Conservation (phyloP, 805 yeast species). For the Ogataea pini region DNA sequence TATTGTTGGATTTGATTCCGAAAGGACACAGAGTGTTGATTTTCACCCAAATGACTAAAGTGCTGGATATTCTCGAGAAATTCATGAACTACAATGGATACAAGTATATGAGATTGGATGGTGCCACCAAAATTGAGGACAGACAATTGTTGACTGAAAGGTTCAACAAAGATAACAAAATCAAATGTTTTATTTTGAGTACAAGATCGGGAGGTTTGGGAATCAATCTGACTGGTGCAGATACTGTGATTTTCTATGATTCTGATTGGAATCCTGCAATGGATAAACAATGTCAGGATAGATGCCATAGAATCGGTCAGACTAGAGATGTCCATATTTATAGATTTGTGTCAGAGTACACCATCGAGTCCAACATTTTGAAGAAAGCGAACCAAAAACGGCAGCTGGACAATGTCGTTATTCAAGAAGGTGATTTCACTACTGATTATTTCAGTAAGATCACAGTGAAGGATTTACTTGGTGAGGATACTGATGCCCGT, state of each 20-base stretch:
- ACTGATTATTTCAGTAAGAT: slow-evolving; percentile 92
- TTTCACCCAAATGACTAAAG: slow-evolving; percentile 98
- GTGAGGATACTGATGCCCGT: slow-evolving; percentile 48
- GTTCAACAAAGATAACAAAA: slow-evolving; percentile 80
- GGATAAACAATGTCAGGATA: slow-evolving; percentile 99
- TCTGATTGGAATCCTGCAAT: slow-evolving; percentile 99
- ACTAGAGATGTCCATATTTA: slow-evolving; percentile 97
- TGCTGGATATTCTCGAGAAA: slow-evolving; percentile 88
- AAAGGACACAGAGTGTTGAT: slow-evolving; percentile 93
- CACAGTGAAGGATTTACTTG: slow-evolving; percentile 82
- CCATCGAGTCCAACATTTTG: slow-evolving; percentile 93
- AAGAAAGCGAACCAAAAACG: slow-evolving; percentile 93
- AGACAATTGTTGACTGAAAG: slow-evolving; percentile 92
- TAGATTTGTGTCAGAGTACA: slow-evolving; percentile 91
- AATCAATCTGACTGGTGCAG: slow-evolving; percentile 97
- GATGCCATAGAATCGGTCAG: slow-evolving; percentile 99
- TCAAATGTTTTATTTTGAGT: slow-evolving; percentile 89
- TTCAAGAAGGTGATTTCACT: slow-evolving; percentile 97
- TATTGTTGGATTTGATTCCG: slow-evolving; percentile 74
- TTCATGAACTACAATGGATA: slow-evolving; percentile 94
- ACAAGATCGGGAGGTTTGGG: slow-evolving; percentile 99
- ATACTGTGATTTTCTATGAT: slow-evolving; percentile 96
- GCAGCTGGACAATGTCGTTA: slow-evolving; percentile 89
- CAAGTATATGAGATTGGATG: slow-evolving; percentile 92
- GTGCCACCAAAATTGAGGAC: slow-evolving; percentile 96